Evolutionary conservation across 2,329 filamentous ascomycete species (phyloP).

Genomic region (Thelonectria olida): DNA sequence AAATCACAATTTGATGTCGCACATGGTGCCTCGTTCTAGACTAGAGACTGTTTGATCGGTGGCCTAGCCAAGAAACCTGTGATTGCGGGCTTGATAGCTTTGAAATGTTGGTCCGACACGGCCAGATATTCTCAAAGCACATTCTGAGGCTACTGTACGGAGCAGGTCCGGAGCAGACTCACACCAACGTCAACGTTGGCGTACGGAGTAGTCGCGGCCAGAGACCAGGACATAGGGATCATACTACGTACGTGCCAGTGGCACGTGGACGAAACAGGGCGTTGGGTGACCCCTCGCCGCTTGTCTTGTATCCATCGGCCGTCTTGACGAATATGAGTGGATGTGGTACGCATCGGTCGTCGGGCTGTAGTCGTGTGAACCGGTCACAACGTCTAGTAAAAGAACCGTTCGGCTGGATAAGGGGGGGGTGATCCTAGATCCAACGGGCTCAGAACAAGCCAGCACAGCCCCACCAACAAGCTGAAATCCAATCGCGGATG

Average conservation of each 20-base stretch:
- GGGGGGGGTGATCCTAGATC: slow-evolving; percentile 2
- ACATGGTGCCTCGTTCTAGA: background rate
- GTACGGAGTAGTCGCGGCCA: slow-evolving; percentile 22
- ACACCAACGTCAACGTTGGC: slow-evolving; percentile 19
- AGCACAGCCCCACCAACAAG: slow-evolving; percentile 1
- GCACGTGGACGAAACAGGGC: slow-evolving; percentile 18
- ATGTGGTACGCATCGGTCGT: slow-evolving; percentile 11
- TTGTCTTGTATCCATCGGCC: background rate
- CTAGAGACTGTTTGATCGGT: background rate
- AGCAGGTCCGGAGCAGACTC: slow-evolving; percentile 7
- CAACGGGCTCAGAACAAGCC: slow-evolving; percentile 10
- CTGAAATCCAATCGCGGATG: slow-evolving; percentile 12
- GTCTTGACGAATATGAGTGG: slow-evolving; percentile 7
- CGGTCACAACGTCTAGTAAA: slow-evolving; percentile 13
- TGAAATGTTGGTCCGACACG: background rate
- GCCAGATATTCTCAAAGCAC: background rate
- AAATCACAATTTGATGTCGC: background rate
- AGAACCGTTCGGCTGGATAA: slow-evolving; percentile 23
- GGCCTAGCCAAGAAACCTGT: background rate
- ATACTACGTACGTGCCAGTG: slow-evolving; percentile 16
- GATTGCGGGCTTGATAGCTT: background rate
- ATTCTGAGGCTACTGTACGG: slow-evolving; percentile 1
- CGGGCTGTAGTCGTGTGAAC: slow-evolving; percentile 9
- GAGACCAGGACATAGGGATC: slow-evolving; percentile 14
- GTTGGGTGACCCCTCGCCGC: slow-evolving; percentile 9